Percentiles rank a stretch among this genome's conserved stretches.
Conservation (phyloP, 176 grass and related monocot genomes). For the Leersia perrieri region DNA sequence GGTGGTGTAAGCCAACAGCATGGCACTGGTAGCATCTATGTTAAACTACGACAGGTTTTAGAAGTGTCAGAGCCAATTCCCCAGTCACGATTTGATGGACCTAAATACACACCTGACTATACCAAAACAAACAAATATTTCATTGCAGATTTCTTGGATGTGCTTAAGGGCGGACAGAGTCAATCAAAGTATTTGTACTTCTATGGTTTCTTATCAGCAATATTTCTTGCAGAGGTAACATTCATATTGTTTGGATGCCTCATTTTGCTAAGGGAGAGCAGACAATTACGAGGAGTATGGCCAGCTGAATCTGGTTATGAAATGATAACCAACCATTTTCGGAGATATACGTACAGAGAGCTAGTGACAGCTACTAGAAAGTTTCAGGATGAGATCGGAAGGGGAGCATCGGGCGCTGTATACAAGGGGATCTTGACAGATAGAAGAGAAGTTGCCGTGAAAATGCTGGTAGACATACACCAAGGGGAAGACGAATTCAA, state of each 20-base stretch:
- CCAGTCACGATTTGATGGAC: slow-evolving; percentile 11
- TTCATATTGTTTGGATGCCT: slow-evolving; percentile 27
- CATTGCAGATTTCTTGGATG: slow-evolving; percentile 2
- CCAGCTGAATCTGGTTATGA: slow-evolving; percentile 33
- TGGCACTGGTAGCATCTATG: slow-evolving; percentile 15
- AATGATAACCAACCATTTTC: slow-evolving; percentile 37
- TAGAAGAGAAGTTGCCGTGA: no score
- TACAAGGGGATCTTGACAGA: neutral
- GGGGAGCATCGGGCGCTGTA: slow-evolving; percentile 26
- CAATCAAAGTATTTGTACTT: slow-evolving; percentile 13
- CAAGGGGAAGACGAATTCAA: no score
- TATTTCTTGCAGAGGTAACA: slow-evolving; percentile 24
- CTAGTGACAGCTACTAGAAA: slow-evolving; percentile 14
- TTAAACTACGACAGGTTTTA: no score
- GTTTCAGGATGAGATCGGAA: slow-evolving; percentile 27
- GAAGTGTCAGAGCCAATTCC: neutral
- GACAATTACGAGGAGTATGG: slow-evolving; percentile 12
- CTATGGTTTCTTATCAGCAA: slow-evolving; percentile 36
- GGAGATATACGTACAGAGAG: slow-evolving; percentile 31
- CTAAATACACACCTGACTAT: slow-evolving; percentile 12
- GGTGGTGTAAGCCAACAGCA: neutral
- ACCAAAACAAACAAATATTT: neutral
- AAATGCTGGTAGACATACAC: no score
- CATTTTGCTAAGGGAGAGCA: slow-evolving; percentile 17
- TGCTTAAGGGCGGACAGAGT: neutral